phyloP scores from a whole-genome alignment of 768 basidiomycete genomes.

The Kwoniella dendrophila region DNA sequence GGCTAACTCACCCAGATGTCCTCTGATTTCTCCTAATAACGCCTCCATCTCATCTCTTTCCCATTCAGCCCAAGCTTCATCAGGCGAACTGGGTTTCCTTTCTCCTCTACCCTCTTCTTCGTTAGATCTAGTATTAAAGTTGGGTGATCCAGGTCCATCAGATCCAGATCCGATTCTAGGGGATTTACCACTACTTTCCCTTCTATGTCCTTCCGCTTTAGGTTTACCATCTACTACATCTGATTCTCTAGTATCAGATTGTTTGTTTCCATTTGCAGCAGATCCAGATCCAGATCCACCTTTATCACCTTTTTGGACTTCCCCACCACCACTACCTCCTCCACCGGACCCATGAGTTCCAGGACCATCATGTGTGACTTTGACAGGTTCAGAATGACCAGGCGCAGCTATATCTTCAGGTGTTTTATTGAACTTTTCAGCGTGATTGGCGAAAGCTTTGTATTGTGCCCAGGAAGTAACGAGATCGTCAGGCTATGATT shows the following conservation, averaged over 20 bases:
- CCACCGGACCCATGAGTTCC: conserved; percentile 57
- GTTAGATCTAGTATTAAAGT: neutral
- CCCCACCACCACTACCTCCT: conserved; percentile 56
- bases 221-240: conserved; percentile 24
- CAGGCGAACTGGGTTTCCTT: conserved; percentile 54
- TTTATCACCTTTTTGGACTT: conserved; percentile 48
- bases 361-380: conserved; percentile 52
- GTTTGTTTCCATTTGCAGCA: conserved; percentile 4
- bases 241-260: conserved; percentile 12
- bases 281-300: conserved; percentile 20
- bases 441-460: conserved; percentile 71
- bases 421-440: conserved; percentile 55
- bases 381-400: conserved; percentile 46
- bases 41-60: conserved; percentile 90
- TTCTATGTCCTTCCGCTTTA: conserved; percentile 1
- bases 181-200: conserved; percentile 23
- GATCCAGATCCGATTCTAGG: neutral
- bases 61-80: conserved; percentile 76
- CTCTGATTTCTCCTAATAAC: conserved; percentile 71
- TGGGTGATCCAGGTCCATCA: conserved; percentile 12
- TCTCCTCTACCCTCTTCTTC: conserved; percentile 5
- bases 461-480: conserved; percentile 95
- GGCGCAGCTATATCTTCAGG: conserved; percentile 52
- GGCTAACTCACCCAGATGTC: conserved; percentile 75
- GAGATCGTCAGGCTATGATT: conserved; percentile 72